Evolutionary conservation across 805 yeast genomes (phyloP).

Genomic region (Cyberlindnera galapagoensis): DNA sequence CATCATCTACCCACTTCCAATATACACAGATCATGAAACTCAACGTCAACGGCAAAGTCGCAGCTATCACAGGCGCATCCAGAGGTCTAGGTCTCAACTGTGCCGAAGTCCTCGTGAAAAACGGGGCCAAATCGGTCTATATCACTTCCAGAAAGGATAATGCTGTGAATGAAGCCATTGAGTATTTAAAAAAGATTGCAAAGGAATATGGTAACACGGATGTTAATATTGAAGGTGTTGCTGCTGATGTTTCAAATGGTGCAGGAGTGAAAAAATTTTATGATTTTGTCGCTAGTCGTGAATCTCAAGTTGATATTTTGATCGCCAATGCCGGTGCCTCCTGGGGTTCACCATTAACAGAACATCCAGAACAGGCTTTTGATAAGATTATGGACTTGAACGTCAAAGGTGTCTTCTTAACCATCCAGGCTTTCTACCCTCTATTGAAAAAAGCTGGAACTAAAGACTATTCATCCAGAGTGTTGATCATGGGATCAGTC

Average conservation of each 20-base stretch:
- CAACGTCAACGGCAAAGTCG: slow-evolving; percentile 52
- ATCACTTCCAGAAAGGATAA: slow-evolving; percentile 57
- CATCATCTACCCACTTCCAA: too few species aligned
- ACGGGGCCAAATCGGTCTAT: slow-evolving; percentile 57
- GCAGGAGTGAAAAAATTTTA: slow-evolving; percentile 41
- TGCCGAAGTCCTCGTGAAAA: slow-evolving; percentile 55
- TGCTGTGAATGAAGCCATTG: slow-evolving; percentile 55
- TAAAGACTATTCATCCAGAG: slow-evolving; percentile 53
- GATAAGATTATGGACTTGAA: slow-evolving; percentile 59
- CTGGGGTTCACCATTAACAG: slow-evolving; percentile 63
- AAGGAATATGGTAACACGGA: slow-evolving; percentile 21
- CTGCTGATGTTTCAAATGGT: slow-evolving; percentile 50
- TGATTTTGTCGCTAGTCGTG: slow-evolving; percentile 34
- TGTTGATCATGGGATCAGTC: slow-evolving; percentile 60
- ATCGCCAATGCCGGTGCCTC: slow-evolving; percentile 77
- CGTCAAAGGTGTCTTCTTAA: slow-evolving; percentile 59
- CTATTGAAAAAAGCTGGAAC: slow-evolving; percentile 46
- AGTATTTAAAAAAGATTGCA: slow-evolving; percentile 25
- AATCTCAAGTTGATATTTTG: slow-evolving; percentile 47
- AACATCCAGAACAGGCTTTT: slow-evolving; percentile 55
- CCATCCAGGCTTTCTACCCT: slow-evolving; percentile 59
- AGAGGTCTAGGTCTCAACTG: slow-evolving; percentile 67
- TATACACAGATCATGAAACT: slow-evolving; percentile 20
- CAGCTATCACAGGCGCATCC: slow-evolving; percentile 68
- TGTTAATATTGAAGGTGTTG: slow-evolving; percentile 36